Evolutionary conservation across 176 grass and related monocot genomes (phyloP), one percentile per base, ranked within the genome.

Genomic region (Pharus latifolius): DNA sequence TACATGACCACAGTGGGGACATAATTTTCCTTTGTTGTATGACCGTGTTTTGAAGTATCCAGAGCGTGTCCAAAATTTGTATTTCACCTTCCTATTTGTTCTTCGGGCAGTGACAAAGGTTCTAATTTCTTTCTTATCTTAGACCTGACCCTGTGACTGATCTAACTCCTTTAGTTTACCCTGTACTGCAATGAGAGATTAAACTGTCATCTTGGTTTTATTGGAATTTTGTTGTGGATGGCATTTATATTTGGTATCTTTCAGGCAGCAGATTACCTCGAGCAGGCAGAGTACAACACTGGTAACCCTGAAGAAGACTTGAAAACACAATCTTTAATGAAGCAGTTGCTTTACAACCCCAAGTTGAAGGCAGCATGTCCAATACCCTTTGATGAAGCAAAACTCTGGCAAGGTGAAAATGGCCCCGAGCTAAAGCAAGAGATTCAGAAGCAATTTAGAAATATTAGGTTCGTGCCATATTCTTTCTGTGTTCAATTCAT

Each of bases 21-120:
- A 87, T 35, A 93, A 98, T 82, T 71, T 93, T 67, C 45, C 80
- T 1, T 78, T 98, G 75, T 17, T 98, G 56, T 92, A 98, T 88
- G 84, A 90, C 50, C 84, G 89, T 63, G 90, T 99, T 42, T 63
- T 93, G 79, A 88, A 75, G 69, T 88, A 94, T 49, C 90, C 90
- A 12, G 95, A 99, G 29, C 90, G 82, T 33, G 90, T 99, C 11
- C 58, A 73, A 56, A 99, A 99, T 69, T 67, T 99, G 18, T 99
- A 99, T 49, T 99, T 99, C 63, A 88, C 84, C 7, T 94, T 81
- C 79, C 84, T 99, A 3, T 94, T 99, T 85, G 87, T 99, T 83
- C 90, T 94, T 85, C 82, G 90, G n/a, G 90, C 95, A 2, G 87
- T 94, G 33, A 94, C 90, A 69, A 99, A 99, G 90, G 95, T 99